These are phyloP conservation scores for Colletotrichum sp. DNA, from an alignment of 2,329 filamentous ascomycete genomes.

Conservation along the genomic window DNA sequence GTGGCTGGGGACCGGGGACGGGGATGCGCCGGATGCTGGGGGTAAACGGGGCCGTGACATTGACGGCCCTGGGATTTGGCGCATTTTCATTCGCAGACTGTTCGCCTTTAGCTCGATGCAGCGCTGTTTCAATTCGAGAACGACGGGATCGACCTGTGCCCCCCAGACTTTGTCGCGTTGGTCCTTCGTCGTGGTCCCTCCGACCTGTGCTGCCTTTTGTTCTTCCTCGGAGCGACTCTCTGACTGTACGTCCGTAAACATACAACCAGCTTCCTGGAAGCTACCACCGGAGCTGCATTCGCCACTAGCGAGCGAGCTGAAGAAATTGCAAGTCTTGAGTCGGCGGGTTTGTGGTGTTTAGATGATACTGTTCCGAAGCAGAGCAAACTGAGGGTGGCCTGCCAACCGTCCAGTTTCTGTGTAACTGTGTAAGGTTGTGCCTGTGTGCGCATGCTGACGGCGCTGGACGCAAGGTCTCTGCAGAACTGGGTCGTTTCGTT, in stretches of 20 bases:
- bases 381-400: neutral
- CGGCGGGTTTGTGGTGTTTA: neutral
- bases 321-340: neutral
- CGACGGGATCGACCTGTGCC: constrained; percentile 1
- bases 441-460: constrained; percentile 5
- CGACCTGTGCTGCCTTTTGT: neutral
- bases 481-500: neutral
- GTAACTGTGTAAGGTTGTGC: constrained; percentile 14
- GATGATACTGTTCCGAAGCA: constrained; percentile 12
- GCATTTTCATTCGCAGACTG: constrained; percentile 5
- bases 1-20: constrained; percentile 4
- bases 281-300: neutral
- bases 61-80: neutral
- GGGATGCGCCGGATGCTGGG: constrained; percentile 7
- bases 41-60: neutral
- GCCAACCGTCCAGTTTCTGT: constrained; percentile 8
- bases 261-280: neutral
- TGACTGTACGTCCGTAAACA: constrained; percentile 5
- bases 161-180: constrained; percentile 4
- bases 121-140: constrained; percentile 13
- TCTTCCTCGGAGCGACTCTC: neutral
- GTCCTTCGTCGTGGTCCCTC: neutral
- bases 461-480: neutral
- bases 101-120: constrained; percentile 1
- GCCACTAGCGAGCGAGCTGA: neutral